phyloP scores from a whole-genome alignment of 108 stramenopile genomes.

The Chaetoceros muelleri region DNA sequence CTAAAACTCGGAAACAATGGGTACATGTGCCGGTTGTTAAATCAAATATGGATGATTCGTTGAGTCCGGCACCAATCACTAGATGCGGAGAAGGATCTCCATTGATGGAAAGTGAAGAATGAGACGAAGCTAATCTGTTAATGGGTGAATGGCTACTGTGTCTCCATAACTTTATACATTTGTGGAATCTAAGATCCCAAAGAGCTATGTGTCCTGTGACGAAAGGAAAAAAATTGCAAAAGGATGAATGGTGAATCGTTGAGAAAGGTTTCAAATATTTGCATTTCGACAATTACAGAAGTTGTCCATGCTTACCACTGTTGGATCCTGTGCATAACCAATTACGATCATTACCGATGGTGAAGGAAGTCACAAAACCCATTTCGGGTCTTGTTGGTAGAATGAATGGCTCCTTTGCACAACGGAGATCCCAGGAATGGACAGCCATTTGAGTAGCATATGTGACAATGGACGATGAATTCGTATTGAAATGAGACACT shows the following conservation, averaged over 20 bases:
- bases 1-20: constrained; percentile 73
- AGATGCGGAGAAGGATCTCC: constrained; percentile 45
- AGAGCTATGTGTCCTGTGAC: constrained; percentile 34
- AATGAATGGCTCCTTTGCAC: constrained; percentile 61
- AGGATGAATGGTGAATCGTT: too few species aligned
- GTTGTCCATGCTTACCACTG: constrained; percentile 34
- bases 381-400: constrained; percentile 69
- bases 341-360: constrained; percentile 77
- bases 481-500: constrained; percentile 87
- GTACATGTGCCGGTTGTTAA: constrained; percentile 60
- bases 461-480: constrained; percentile 64
- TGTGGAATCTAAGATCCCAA: constrained; percentile 77
- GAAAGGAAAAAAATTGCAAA: too few species aligned
- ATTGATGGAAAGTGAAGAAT: constrained; percentile 22
- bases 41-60: constrained; percentile 90
- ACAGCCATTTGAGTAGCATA: constrained; percentile 80
- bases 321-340: constrained; percentile 85
- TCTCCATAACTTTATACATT: constrained; percentile 80
- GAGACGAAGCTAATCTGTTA: constrained; percentile 79
- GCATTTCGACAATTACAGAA: neutral
- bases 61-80: constrained; percentile 80
- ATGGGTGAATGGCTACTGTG: constrained; percentile 70
- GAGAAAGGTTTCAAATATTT: too few species aligned
- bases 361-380: constrained; percentile 78
- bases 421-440: constrained; percentile 76